phyloP scores from a whole-genome alignment of 2,329 filamentous ascomycete genomes.

The Aspergillus nomiae region DNA sequence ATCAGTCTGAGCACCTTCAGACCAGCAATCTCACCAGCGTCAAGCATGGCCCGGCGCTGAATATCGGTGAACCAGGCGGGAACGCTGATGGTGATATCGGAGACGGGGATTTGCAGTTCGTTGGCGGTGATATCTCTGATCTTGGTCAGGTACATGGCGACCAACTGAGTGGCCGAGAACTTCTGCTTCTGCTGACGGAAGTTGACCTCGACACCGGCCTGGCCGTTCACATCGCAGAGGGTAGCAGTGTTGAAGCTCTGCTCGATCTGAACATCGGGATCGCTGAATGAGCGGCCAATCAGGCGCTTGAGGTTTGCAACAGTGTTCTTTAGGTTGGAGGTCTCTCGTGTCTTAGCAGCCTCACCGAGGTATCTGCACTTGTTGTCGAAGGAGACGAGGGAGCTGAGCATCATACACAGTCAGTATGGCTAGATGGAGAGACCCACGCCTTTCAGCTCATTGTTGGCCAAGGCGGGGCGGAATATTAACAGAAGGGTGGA shows the following conservation, averaged over 20 bases:
- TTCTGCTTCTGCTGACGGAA: conserved; percentile 94
- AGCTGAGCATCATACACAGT: conserved; percentile 54
- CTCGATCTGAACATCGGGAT: conserved; percentile 92
- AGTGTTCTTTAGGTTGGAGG: conserved; percentile 99
- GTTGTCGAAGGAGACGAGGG: conserved; percentile 91
- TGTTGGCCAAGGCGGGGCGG: neutral
- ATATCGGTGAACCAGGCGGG: conserved; percentile 96
- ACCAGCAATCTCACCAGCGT: conserved; percentile 90
- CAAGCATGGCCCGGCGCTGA: conserved; percentile 85
- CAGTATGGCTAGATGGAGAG: conserved; percentile 15
- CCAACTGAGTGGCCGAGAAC: conserved; percentile 91
- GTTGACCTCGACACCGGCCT: conserved; percentile 89
- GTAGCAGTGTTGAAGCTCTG: conserved; percentile 85
- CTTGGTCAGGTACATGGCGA: conserved; percentile 94
- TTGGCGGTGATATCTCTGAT: conserved; percentile 83
- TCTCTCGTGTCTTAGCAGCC: conserved; percentile 96
- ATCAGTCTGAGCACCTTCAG: conserved; percentile 91
- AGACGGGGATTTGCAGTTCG: conserved; percentile 88
- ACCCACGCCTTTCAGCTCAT: neutral
- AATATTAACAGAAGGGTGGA: conserved; percentile 34
- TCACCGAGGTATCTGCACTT: conserved; percentile 95
- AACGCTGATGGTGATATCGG: conserved; percentile 90
- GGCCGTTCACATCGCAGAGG: conserved; percentile 86
- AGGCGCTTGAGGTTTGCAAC: conserved; percentile 91
- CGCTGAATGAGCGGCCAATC: conserved; percentile 79